phyloP scores from a whole-genome alignment of 176 grass and related monocot species.

The Hsuehochloa calcarea region DNA sequence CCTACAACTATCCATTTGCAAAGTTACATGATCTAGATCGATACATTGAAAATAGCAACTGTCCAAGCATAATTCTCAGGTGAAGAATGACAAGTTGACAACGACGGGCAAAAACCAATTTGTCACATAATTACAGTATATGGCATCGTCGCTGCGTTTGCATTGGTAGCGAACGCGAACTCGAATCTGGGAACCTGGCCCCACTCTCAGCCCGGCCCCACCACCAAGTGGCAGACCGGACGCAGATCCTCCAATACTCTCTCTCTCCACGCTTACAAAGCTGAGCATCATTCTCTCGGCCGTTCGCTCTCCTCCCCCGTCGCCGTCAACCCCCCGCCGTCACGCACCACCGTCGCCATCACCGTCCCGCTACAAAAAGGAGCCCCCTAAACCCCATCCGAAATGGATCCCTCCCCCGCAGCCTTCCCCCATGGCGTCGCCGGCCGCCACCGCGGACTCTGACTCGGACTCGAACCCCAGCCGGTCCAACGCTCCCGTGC shows the following conservation, averaged over 20 bases:
- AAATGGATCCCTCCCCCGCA: slow-evolving; percentile 14
- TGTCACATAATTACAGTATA: too few species aligned
- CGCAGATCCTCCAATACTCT: background rate
- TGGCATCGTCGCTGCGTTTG: too few species aligned
- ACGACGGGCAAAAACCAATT: too few species aligned
- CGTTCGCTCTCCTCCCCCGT: background rate
- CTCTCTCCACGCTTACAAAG: background rate
- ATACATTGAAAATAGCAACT: too few species aligned
- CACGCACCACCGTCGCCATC: slow-evolving; percentile 7
- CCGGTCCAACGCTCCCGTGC: background rate
- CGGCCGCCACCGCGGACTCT: background rate
- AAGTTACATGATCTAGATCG: too few species aligned
- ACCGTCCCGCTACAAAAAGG: background rate
- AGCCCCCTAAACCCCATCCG: background rate
- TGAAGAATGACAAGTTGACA: too few species aligned
- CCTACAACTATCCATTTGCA: too few species aligned
- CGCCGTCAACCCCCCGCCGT: slow-evolving; percentile 2
- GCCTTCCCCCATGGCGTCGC: slow-evolving; percentile 20
- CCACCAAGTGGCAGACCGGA: slow-evolving; percentile 33
- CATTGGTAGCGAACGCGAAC: too few species aligned
- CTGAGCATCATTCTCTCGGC: background rate
- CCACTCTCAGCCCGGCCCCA: background rate
- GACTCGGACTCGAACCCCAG: background rate
- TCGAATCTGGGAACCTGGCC: too few species aligned
- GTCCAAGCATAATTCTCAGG: too few species aligned